Percentiles rank a stretch among this genome's conserved stretches.
Evolutionary conservation across 2,329 filamentous ascomycete genomes (phyloP).

Genomic region (Scopulariopsis brevicaulis): DNA sequence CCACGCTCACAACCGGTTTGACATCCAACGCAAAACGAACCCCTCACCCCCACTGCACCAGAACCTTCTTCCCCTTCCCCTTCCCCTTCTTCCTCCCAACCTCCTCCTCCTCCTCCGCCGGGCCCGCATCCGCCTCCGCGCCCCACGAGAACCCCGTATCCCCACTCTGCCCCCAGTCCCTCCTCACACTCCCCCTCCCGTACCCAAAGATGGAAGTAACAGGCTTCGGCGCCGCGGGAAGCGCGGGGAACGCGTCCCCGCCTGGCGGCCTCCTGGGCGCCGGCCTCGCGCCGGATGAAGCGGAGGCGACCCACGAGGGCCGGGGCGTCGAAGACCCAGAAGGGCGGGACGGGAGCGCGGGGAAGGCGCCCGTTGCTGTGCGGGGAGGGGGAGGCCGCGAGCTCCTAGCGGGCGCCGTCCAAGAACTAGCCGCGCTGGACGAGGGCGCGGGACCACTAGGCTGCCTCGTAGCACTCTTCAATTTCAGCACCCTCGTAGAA

Average conservation of each 20-base stretch:
- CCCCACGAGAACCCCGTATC: conserved; percentile 45
- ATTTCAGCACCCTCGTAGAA: conserved; percentile 42
- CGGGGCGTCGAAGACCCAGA: not conserved
- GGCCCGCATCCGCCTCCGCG: conserved; percentile 13
- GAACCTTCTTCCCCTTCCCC: conserved; percentile 49
- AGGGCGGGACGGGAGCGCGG: conserved; percentile 23
- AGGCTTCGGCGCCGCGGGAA: conserved; percentile 66
- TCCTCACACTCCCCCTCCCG: conserved; percentile 40
- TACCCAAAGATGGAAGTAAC: conserved; percentile 52
- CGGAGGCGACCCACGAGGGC: conserved; percentile 12
- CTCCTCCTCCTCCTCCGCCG: conserved; percentile 13
- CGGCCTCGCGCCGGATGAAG: conserved; percentile 2
- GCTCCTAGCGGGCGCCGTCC: conserved; percentile 12
- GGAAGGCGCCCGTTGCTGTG: conserved; percentile 27
- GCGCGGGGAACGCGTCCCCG: conserved; percentile 66
- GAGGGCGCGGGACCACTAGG: conserved; percentile 13
- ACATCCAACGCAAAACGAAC: not conserved
- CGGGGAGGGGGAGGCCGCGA: conserved; percentile 11
- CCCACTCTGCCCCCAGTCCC: conserved; percentile 33
- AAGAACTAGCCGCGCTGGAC: conserved; percentile 10
- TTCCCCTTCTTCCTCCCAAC: conserved; percentile 39
- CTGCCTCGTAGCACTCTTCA: conserved; percentile 45
- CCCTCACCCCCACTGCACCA: conserved; percentile 46
- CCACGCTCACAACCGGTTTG: conserved; percentile 21
- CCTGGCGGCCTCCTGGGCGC: conserved; percentile 13